Evolutionary conservation across 768 basidiomycete genomes (phyloP).

Genomic region (Basidioascus undulatus): DNA sequence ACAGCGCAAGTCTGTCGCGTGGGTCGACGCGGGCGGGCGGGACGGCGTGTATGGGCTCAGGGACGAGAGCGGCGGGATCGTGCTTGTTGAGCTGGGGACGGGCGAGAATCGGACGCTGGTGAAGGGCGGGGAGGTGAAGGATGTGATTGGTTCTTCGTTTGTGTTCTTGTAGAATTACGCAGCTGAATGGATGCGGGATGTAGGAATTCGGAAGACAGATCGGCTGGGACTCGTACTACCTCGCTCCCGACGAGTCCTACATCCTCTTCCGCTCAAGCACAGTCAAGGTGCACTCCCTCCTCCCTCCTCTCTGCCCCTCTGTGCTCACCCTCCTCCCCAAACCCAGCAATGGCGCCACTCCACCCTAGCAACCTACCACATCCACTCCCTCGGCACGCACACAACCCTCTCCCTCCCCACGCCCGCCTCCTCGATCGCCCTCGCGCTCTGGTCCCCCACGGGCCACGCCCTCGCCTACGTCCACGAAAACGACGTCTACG

Average conservation of each 20-base stretch:
- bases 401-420: constrained; percentile 43
- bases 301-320: not conserved
- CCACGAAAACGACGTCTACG: constrained; percentile 62
- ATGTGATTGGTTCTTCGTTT: constrained; percentile 27
- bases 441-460: constrained; percentile 71
- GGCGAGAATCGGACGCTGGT: constrained; percentile 44
- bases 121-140: constrained; percentile 30
- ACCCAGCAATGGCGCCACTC: constrained; percentile 86
- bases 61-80: constrained; percentile 35
- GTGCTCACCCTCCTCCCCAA: not conserved
- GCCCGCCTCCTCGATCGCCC: constrained; percentile 30
- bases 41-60: constrained; percentile 68
- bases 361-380: constrained; percentile 70
- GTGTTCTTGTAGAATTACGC: too few relatives aligned
- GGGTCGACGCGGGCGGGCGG: constrained; percentile 78
- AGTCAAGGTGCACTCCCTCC: constrained; percentile 28
- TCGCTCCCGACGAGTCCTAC: constrained; percentile 78
- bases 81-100: constrained; percentile 54
- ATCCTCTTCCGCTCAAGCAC: constrained; percentile 55
- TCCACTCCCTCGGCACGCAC: constrained; percentile 52
- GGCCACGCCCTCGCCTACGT: constrained; percentile 68
- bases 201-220: constrained; percentile 35
- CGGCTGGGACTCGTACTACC: constrained; percentile 38
- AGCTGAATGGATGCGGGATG: too few relatives aligned
- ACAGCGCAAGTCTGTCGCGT: constrained; percentile 30